Conservation (phyloP, 805 yeast genomes). For the Spathaspora hagerdaliae region DNA sequence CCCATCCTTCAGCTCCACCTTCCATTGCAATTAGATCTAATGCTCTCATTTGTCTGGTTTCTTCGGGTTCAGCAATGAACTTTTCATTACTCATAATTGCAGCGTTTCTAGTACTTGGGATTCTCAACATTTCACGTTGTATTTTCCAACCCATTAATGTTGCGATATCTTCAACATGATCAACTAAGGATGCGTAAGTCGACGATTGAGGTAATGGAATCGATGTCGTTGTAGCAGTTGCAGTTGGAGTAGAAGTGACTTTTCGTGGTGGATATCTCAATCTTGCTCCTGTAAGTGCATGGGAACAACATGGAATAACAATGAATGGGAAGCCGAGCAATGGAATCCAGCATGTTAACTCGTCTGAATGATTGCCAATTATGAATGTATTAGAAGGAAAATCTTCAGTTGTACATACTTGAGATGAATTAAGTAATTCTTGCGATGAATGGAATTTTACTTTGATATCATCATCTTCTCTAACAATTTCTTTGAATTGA, state of each 20-base stretch:
- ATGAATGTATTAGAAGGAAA: slow-evolving; percentile 71
- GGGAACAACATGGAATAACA: slow-evolving; percentile 95
- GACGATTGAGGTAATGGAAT: slow-evolving; percentile 30
- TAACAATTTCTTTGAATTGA: slow-evolving; percentile 9
- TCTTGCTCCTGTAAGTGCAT: slow-evolving; percentile 73
- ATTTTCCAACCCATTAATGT: slow-evolving; percentile 75
- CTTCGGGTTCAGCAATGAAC: slow-evolving; percentile 22
- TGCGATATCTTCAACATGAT: slow-evolving; percentile 73
- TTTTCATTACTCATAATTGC: slow-evolving; percentile 70
- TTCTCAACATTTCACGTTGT: slow-evolving; percentile 81
- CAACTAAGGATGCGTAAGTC: slow-evolving; percentile 81
- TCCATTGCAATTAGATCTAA: slow-evolving; percentile 65
- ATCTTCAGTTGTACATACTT: slow-evolving; percentile 55
- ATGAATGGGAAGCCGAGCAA: slow-evolving; percentile 79
- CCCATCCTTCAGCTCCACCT: slow-evolving; percentile 93
- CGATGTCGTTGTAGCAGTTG: not conserved
- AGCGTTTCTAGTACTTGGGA: slow-evolving; percentile 91
- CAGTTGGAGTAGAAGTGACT: not conserved
- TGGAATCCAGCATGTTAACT: slow-evolving; percentile 94
- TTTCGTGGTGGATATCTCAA: slow-evolving; percentile 55
- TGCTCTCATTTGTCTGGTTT: slow-evolving; percentile 36
- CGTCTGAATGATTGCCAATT: slow-evolving; percentile 95
- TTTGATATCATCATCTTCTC: slow-evolving; percentile 23
- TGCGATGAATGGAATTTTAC: slow-evolving; percentile 51
- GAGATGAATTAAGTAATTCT: slow-evolving; percentile 45